Conservation (phyloP, 73 alveolate genomes). For the Paraurostyla sp. region DNA sequence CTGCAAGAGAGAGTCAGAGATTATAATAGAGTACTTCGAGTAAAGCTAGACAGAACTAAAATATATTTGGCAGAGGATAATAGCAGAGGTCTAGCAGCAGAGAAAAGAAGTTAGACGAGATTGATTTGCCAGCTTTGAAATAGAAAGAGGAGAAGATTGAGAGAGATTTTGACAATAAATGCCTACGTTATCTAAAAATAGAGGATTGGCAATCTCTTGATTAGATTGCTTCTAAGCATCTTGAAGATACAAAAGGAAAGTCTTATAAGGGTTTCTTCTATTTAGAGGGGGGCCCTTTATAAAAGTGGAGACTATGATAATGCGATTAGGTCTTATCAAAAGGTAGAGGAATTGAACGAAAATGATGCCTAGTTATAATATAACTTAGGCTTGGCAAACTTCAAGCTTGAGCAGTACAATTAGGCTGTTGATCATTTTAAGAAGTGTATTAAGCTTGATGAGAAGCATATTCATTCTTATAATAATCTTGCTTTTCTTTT, state of each 20-base stretch:
- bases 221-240: not conserved
- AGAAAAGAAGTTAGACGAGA: not conserved
- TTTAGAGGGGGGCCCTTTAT: slow-evolving; percentile 56
- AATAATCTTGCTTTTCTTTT: slow-evolving; percentile 67
- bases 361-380: slow-evolving; percentile 71
- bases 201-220: slow-evolving; percentile 56
- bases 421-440: slow-evolving; percentile 52
- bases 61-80: slow-evolving; percentile 9
- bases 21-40: too few relatives aligned
- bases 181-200: not conserved
- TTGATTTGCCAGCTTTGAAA: not conserved
- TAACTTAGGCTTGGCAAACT: slow-evolving; percentile 59
- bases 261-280: slow-evolving; percentile 70
- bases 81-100: too few relatives aligned
- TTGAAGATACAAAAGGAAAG: slow-evolving; percentile 21
- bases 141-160: not conserved
- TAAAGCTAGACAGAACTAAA: too few relatives aligned
- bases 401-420: slow-evolving; percentile 46
- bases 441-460: slow-evolving; percentile 47
- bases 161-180: slow-evolving; percentile 41
- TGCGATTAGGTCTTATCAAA: slow-evolving; percentile 48
- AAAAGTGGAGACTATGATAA: slow-evolving; percentile 48
- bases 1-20: too few relatives aligned
- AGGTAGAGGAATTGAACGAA: slow-evolving; percentile 40
- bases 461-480: slow-evolving; percentile 49